Base-by-base conservation (phyloP, 192 early-diverging fungal genomes). In the Podila minutissima region DNA sequence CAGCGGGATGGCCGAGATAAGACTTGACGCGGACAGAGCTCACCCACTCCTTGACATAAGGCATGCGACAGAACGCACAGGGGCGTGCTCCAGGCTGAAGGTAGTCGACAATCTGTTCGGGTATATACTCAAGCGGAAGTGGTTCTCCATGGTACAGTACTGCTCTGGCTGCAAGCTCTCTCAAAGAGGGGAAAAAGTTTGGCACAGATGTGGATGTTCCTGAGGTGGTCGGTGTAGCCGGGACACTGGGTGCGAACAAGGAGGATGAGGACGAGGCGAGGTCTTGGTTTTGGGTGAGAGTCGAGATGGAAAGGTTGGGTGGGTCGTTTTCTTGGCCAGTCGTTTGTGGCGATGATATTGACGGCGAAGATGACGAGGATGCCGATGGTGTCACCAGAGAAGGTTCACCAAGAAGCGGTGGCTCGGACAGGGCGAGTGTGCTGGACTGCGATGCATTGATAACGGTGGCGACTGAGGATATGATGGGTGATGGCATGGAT, bases 11-110 rank as follows among this genome's bases (percentile, higher is more conserved):
- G 0, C 87, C 87, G 5, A 72, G 62, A 59, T 84, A 89, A 37
- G 82, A 83, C 61, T 89, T 86, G 32, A 89, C 85, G 17, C 86
- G 77, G 3, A 89, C 83, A 55, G 85, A 86, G 12, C 84, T 84
- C 7, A 89, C 69, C 87, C 87, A 89, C 67, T 89, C 87, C 19
- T 89, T 86, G 28, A 86, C 83, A 77, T 85, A 89, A 0, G 87
- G 76, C 33, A 65, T 50, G 7, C 75, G 69, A 55, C 84, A 85
- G 53, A 67, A 57, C 4, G 51, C 84, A 67, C 84, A 85, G 1
- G 79, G 84, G 32, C 79, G 61, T 9, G 79, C 81, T 8, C 74
- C 79, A 13, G 79, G 84, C 69, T 69, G 66, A 28, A 64, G 71
- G 48, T 76, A 87, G 32, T 78, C 74, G 55, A 70, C 48, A 29